These are phyloP conservation scores for Hymenoscyphus fructigenus DNA, from an alignment of 2,329 filamentous ascomycete species.

Conservation along the genomic window DNA sequence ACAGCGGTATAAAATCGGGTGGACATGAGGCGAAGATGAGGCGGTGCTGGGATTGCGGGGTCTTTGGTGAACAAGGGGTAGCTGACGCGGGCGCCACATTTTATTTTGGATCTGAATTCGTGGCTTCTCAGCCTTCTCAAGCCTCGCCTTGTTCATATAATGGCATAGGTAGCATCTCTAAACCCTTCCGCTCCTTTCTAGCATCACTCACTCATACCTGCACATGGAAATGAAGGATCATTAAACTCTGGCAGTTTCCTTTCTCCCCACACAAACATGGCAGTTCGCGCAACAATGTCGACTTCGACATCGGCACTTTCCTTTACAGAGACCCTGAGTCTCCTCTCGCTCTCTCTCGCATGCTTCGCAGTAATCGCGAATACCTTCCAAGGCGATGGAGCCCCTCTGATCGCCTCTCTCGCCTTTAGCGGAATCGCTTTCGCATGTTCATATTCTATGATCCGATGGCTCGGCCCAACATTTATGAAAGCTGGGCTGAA, in stretches of 20 bases:
- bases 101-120: slow-evolving; percentile 11
- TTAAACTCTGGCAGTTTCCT: background rate
- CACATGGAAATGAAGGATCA: slow-evolving; percentile 9
- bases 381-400: slow-evolving; percentile 78
- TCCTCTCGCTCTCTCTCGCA: slow-evolving; percentile 63
- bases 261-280: slow-evolving; percentile 11
- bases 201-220: background rate
- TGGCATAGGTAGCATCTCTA: background rate
- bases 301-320: slow-evolving; percentile 44
- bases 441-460: slow-evolving; percentile 76
- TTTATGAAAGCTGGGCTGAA: slow-evolving; percentile 89
- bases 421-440: slow-evolving; percentile 87
- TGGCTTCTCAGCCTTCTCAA: slow-evolving; percentile 18
- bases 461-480: slow-evolving; percentile 87
- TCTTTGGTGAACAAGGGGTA: background rate
- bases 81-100: background rate
- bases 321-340: slow-evolving; percentile 51
- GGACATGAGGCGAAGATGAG: background rate
- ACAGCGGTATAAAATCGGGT: background rate
- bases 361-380: slow-evolving; percentile 75
- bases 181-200: background rate
- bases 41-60: background rate
- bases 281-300: slow-evolving; percentile 15
- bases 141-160: background rate
- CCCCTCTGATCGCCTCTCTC: slow-evolving; percentile 83